Percentiles rank a stretch among this genome's conserved stretches.
phyloP scores from a whole-genome alignment of 768 basidiomycete genomes.

The Suillus tomentosus region DNA sequence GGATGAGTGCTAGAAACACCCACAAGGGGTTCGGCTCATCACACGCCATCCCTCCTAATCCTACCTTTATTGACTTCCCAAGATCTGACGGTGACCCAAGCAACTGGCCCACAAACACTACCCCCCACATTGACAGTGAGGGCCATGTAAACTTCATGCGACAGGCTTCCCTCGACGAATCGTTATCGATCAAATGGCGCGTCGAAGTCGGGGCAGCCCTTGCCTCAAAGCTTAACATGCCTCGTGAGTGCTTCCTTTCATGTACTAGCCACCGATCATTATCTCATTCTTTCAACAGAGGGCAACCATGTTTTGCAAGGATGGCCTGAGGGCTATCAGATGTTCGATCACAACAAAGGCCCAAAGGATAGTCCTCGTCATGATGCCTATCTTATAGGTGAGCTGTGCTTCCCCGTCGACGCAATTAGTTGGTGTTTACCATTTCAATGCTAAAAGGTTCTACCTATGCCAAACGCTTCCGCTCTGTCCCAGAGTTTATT shows the following conservation, averaged over 20 bases:
- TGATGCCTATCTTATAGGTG: conserved; percentile 81
- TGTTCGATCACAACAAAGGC: conserved; percentile 80
- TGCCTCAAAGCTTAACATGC: conserved; percentile 47
- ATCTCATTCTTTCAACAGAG: conserved; percentile 31
- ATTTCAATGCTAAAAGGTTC: conserved; percentile 37
- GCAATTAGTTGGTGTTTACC: background rate
- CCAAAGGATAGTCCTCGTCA: conserved; percentile 53
- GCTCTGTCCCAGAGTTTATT: conserved; percentile 83
- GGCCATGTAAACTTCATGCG: conserved; percentile 77
- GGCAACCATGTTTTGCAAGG: conserved; percentile 61
- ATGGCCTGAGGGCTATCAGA: conserved; percentile 69
- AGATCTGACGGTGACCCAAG: conserved; percentile 58
- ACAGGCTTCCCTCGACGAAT: conserved; percentile 50
- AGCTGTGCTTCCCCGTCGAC: conserved; percentile 16
- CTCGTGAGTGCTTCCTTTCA: conserved; percentile 42
- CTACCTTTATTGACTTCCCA: conserved; percentile 58
- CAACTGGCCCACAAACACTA: conserved; percentile 61
- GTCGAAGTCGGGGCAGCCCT: conserved; percentile 41
- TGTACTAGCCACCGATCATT: conserved; percentile 7
- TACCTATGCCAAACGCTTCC: conserved; percentile 52
- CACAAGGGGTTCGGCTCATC: conserved; percentile 4
- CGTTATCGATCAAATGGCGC: conserved; percentile 61
- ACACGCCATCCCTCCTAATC: conserved; percentile 49
- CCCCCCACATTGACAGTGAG: conserved; percentile 51
- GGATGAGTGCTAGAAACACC: conserved; percentile 26